phyloP scores from a whole-genome alignment of 169 alveolate species.

The Plasmodium vinckei region DNA sequence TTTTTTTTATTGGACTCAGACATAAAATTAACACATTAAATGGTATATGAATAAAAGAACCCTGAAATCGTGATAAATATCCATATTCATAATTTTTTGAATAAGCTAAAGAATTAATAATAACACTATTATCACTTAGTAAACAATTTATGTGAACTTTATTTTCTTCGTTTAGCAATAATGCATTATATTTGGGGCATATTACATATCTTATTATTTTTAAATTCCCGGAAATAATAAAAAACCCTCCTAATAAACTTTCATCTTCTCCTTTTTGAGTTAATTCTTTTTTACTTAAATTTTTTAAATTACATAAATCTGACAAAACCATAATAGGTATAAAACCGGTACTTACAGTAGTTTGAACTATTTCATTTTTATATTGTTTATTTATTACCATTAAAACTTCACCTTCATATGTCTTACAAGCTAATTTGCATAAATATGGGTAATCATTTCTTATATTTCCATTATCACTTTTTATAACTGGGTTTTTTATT shows the following conservation, averaged over 20 bases:
- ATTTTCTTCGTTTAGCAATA: constrained; percentile 78
- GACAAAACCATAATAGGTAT: constrained; percentile 98
- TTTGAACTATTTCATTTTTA: constrained; percentile 56
- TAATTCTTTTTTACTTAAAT: constrained; percentile 92
- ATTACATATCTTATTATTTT: constrained; percentile 97
- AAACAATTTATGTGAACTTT: constrained; percentile 88
- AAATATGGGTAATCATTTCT: constrained; percentile 72
- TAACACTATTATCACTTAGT: constrained; percentile 89
- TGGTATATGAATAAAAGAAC: constrained; percentile 6
- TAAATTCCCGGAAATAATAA: constrained; percentile 98
- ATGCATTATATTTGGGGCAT: constrained; percentile 95
- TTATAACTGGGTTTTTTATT: constrained; percentile 64
- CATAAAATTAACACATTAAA: constrained; percentile 27
- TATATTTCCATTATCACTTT: constrained; percentile 46
- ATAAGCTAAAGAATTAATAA: constrained; percentile 87
- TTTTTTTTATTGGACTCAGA: constrained; percentile 67
- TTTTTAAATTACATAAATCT: constrained; percentile 93
- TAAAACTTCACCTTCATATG: constrained; percentile 73
- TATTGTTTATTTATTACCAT: constrained; percentile 46
- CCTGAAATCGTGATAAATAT: constrained; percentile 13
- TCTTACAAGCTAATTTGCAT: constrained; percentile 55
- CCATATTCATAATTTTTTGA: constrained; percentile 88
- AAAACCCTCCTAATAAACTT: constrained; percentile 99
- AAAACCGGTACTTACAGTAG: constrained; percentile 90
- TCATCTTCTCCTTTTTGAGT: constrained; percentile 96